phyloP scores from a whole-genome alignment of 768 basidiomycete species.

The Naganishia vaughanmartiniae region DNA sequence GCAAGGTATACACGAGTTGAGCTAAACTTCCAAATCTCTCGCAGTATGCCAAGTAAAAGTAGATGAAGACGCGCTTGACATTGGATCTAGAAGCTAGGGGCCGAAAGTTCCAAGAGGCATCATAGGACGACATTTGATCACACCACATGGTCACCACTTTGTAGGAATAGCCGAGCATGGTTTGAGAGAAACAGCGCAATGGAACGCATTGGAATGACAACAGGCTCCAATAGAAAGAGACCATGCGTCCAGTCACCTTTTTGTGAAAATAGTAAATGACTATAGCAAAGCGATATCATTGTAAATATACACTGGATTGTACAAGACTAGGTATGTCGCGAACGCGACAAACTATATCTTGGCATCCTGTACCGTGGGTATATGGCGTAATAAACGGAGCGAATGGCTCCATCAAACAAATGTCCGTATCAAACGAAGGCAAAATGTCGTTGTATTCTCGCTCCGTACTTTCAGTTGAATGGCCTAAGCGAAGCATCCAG shows the following conservation, averaged over 20 bases:
- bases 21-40: background rate
- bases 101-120: background rate
- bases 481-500: slow-evolving; percentile 13
- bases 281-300: background rate
- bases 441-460: background rate
- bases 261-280: background rate
- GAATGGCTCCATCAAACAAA: background rate
- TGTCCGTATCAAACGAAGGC: slow-evolving; percentile 17
- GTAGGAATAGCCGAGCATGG: too few species aligned
- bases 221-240: too few species aligned
- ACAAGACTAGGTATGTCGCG: slow-evolving; percentile 8
- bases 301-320: slow-evolving; percentile 21
- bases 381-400: slow-evolving; percentile 10
- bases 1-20: background rate
- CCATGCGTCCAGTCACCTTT: too few species aligned
- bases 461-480: background rate
- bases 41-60: slow-evolving; percentile 13
- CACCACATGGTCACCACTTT: too few species aligned
- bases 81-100: background rate
- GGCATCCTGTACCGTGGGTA: slow-evolving; percentile 23
- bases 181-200: too few species aligned
- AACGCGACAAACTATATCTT: slow-evolving; percentile 5
- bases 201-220: too few species aligned
- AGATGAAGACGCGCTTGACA: background rate
- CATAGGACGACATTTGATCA: too few species aligned